Evolutionary conservation across 768 basidiomycete species (phyloP), one percentile per base, ranked within the genome.

Genomic region (Mrakia frigida): DNA sequence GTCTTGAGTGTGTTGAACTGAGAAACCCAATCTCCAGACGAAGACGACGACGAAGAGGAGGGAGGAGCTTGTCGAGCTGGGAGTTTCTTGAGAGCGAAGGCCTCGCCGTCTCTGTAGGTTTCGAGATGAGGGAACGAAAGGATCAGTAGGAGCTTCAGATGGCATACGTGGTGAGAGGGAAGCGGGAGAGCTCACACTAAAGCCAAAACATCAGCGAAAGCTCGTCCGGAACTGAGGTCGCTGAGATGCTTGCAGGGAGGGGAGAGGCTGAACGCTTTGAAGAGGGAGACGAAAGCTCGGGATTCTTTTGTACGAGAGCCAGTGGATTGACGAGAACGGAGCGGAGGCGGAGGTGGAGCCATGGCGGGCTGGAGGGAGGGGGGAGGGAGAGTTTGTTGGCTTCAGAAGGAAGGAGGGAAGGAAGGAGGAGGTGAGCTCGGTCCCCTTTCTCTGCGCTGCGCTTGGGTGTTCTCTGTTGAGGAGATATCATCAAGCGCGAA

Each of bases 21-120:
- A 43, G 94, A 84, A 75, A 94, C 92, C 93, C 93, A 96, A 83
- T 92, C 94, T 81, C 93, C 92, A 16, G 90, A 88, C 13, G 2
- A 86, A 86, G 73, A 91, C 89, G 25, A 87, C 83, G 86, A 84
- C 6, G 89, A 84, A 73, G 87, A 23, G 41, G 69, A 41, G 25
- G 68, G 21, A 18, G 46, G 46, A 50, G 46, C 16, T 18, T 14
- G 46, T 50, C 14, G 46, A 21, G 46, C 46, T 50, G 46, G 46
- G 46, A 50, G 65, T 23, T 41, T 43, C 53, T 69, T 68, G 74
- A 74, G 88, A 63, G 88, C 87, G 81, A 95, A 95, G 84, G 92
- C 92, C 43, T 89, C 87, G 68, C 86, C 85, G 84, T 94, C 93
- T 79, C 65, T 68, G 39, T n/a, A n/a, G n/a, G n/a, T n/a, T n/a